Evolutionary conservation across 306 rosid genomes (phyloP).

Genomic region (Begonia peltatifolia): DNA sequence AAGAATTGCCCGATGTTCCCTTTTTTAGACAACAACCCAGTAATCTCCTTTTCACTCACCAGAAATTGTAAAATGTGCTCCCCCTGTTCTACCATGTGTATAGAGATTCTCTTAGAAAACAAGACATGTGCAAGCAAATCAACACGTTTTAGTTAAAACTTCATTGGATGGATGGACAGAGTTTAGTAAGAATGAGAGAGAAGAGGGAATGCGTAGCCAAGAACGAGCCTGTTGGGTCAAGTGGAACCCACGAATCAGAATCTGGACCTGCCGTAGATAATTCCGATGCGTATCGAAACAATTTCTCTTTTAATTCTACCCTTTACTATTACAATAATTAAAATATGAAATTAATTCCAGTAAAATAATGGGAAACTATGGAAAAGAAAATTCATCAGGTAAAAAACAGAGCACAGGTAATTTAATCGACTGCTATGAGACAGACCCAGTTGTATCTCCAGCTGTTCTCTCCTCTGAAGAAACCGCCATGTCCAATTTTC

Average conservation of each 20-base stretch:
- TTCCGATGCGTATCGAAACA: too few species aligned
- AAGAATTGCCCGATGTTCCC: slow-evolving; percentile 41
- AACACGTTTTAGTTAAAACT: too few species aligned
- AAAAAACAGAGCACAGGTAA: too few species aligned
- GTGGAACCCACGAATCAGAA: slow-evolving; percentile 83
- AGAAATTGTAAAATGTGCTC: neutral
- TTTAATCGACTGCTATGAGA: too few species aligned
- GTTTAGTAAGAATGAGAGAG: neutral
- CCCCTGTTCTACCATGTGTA: neutral
- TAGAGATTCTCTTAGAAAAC: neutral
- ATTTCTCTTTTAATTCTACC: too few species aligned
- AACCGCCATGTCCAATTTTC: too few species aligned
- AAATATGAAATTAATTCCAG: too few species aligned
- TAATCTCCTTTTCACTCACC: neutral
- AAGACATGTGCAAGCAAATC: too few species aligned
- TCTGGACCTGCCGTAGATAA: slow-evolving; percentile 29
- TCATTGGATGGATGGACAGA: neutral
- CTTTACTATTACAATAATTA: too few species aligned
- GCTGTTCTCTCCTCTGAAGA: too few species aligned
- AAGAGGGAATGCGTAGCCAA: slow-evolving; percentile 21
- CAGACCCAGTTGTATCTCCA: too few species aligned
- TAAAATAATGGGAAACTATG: too few species aligned
- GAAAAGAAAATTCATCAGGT: neutral
- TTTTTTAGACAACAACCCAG: slow-evolving; percentile 15
- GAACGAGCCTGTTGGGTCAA: slow-evolving; percentile 40